These are phyloP conservation scores for Coemansia sp. DNA, from an alignment of 192 early-diverging fungal species.

Conservation along the genomic window DNA sequence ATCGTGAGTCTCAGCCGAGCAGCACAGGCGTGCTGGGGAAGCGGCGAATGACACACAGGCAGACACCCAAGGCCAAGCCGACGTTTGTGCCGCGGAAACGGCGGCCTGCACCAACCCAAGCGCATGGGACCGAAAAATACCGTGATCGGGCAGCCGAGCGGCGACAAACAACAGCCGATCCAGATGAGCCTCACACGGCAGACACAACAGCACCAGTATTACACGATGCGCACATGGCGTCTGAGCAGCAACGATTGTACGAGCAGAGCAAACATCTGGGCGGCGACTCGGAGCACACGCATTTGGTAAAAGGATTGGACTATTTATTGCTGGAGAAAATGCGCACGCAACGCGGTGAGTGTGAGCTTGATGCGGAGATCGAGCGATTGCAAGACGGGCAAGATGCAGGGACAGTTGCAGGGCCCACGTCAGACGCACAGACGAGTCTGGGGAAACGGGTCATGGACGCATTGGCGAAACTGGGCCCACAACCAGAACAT, in stretches of 20 bases:
- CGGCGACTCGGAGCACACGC: conserved; percentile 82
- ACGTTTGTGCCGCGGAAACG: neutral
- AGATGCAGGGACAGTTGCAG: neutral
- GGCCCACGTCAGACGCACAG: neutral
- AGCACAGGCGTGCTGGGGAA: conserved; percentile 7
- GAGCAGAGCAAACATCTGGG: conserved; percentile 89
- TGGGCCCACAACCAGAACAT: neutral
- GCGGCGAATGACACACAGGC: conserved; percentile 9
- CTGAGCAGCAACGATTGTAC: conserved; percentile 41
- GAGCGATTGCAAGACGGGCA: conserved; percentile 9
- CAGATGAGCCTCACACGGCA: neutral
- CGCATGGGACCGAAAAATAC: conserved; percentile 47
- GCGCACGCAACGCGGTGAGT: conserved; percentile 39
- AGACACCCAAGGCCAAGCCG: neutral
- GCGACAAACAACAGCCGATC: conserved; percentile 37
- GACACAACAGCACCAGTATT: neutral
- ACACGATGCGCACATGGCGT: neutral
- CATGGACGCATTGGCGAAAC: conserved; percentile 36
- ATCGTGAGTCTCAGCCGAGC: neutral
- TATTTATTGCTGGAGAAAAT: conserved; percentile 77
- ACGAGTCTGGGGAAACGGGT: conserved; percentile 24
- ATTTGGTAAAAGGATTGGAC: conserved; percentile 92
- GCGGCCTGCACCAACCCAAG: neutral
- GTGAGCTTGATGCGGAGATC: conserved; percentile 48
- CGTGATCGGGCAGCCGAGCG: conserved; percentile 93